Evolutionary conservation across 2,329 filamentous ascomycete genomes (phyloP), one percentile per base, ranked within the genome.

Genomic region (Lojkania enalia): DNA sequence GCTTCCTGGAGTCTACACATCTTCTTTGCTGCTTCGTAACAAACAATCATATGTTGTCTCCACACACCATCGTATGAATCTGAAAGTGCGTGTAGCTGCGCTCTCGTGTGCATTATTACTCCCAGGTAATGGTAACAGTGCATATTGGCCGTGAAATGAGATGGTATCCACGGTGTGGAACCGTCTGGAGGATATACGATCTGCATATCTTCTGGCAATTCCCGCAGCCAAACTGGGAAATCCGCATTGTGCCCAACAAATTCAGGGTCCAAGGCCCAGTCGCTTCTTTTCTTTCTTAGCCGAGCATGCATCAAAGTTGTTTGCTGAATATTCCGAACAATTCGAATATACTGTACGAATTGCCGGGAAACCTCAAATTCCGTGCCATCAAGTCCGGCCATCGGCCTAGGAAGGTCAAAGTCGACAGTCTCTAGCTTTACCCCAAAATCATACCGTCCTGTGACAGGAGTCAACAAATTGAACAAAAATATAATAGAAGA

Each of bases 1-100:
- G 86, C 86, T 71, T 97, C 92, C 63, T 96, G 90, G 4, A 96
- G 71, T 48, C 88, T 84, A 70, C 91, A 96, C 39, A 97, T 78
- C 30, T 81, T 82, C 69, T 94, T 95, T 29, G 92, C 90, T 1
- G 91, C 86, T 30, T 83, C 82, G 64, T 95, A 92, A 63, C 90
- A 95, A 15, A 90, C 78, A 59, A 87, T 76, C 86, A 97, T 92
- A 60, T 95, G 88, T 36, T 85, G 81, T 67, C 89, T 95, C 90
- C 91, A 96, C 46, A 83, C 80, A 3, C 85, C 86, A 39, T 90
- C 87, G 44, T 84, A 86, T 1, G 86, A 86, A 46, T 91, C 87
- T 43, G 91, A 82, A 44, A 88, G 85, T 11, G 85, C 69, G 47
- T 75, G 84, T 29, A 97, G 73, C 61, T 96, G 90, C 15, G 92